Base-by-base conservation (phyloP, 805 yeast genomes). In the Myxozyma udenii region DNA sequence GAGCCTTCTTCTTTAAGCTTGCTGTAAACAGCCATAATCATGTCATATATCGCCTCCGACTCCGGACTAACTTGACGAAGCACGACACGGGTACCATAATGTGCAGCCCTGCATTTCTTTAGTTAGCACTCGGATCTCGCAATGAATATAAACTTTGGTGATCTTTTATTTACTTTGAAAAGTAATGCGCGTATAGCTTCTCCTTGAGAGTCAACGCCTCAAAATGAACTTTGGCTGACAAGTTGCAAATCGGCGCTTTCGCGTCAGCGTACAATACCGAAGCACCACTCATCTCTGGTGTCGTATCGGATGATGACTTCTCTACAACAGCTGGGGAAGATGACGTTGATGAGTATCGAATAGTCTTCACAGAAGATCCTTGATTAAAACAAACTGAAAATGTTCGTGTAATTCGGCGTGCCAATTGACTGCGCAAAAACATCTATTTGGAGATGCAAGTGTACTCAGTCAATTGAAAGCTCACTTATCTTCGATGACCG, bases 31-130 rank as follows among this genome's bases (percentile, higher is more conserved):
- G 67, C 64, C 56, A 88, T 67, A 46, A 88, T 77, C 62, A 87
- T 72, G 60, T 88, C 90, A 64, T 74, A 87, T 53, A 87, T 84
- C 21, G 69, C 66, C 67, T 88, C 95, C 53, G 88, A 79, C 63
- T 88, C 95, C 21, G 85, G 84, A 9, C 90, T 83, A 4, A 88
- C 95, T 37, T 88, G 87, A 63, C 95, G 76, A 53, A 87, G 71
- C 1, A 85, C 87, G 4, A 83, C 86, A 57, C 93, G 74, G 9
- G 93, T 77, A 35, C 96, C 96, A 70, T 80, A 80, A 66, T 86
- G 95, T 40, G 89, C 80, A 2, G 95, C 96, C 23, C 57, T 55
- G 35, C 25, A 19, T 9, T 21, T 28, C 18, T 3, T 4, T 23
- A 9, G 3, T 32, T 41, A 12, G 21, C n/a, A 3, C 7, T 24